Conservation (phyloP, 768 basidiomycete species). For the Podaxis sp. region DNA sequence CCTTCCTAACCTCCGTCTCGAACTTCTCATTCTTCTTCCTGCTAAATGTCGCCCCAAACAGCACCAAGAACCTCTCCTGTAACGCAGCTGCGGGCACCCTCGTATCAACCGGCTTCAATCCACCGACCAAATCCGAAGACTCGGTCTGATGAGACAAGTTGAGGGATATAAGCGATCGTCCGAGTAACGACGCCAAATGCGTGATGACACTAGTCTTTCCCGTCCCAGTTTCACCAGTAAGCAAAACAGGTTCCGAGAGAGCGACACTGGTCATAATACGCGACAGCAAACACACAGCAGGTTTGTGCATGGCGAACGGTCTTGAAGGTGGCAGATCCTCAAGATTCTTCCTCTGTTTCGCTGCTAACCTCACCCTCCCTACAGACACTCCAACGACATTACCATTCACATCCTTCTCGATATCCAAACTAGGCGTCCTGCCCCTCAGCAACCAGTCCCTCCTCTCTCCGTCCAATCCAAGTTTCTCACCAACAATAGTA, state of each 20-base stretch:
- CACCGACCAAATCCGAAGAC: conserved; percentile 89
- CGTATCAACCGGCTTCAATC: conserved; percentile 94
- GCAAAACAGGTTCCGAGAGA: conserved; percentile 77
- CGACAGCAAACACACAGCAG: conserved; percentile 76
- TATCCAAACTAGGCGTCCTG: conserved; percentile 64
- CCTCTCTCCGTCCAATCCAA: conserved; percentile 71
- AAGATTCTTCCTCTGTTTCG: conserved; percentile 35
- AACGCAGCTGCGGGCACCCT: conserved; percentile 71
- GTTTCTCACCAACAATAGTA: conserved; percentile 52
- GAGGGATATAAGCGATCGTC: conserved; percentile 77
- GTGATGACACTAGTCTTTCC: conserved; percentile 95
- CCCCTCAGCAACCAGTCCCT: conserved; percentile 67
- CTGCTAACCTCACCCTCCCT: conserved; percentile 61
- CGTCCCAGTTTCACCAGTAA: conserved; percentile 99
- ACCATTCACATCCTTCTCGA: conserved; percentile 70
- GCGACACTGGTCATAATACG: conserved; percentile 75
- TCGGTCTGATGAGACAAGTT: conserved; percentile 98
- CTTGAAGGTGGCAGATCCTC: conserved; percentile 38
- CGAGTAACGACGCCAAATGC: conserved; percentile 78
- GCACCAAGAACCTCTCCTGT: conserved; percentile 70
- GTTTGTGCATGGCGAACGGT: conserved; percentile 88
- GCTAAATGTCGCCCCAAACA: conserved; percentile 89
- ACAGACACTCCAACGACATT: conserved; percentile 54
- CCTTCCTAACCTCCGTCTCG: conserved; percentile 77
- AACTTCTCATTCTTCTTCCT: conserved; percentile 86